Conservation (phyloP, 768 basidiomycete genomes). For the Tulasnella sp. region DNA sequence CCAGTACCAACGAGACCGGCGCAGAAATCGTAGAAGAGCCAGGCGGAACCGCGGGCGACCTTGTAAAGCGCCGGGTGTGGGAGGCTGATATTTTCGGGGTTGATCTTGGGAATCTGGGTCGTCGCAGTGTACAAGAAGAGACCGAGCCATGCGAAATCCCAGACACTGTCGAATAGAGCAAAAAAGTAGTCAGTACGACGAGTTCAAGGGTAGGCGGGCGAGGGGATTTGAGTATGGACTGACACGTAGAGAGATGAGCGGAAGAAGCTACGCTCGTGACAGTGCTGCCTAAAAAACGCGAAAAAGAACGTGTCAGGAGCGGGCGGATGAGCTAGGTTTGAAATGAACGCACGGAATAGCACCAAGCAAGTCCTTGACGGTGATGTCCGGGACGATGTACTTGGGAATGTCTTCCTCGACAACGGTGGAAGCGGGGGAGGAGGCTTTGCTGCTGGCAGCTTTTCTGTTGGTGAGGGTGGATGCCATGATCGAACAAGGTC, state of each 20-base stretch:
- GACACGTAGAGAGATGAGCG: slow-evolving; percentile 29
- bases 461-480: slow-evolving; percentile 4
- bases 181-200: neutral
- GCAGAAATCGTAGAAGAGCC: slow-evolving; percentile 73
- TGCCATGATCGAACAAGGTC: neutral
- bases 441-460: slow-evolving; percentile 12
- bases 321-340: neutral
- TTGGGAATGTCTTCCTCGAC: slow-evolving; percentile 16
- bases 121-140: slow-evolving; percentile 25
- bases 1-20: slow-evolving; percentile 83
- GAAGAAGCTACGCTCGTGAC: slow-evolving; percentile 35
- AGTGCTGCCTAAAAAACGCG: slow-evolving; percentile 25
- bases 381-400: slow-evolving; percentile 30
- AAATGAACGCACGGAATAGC: slow-evolving; percentile 27
- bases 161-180: slow-evolving; percentile 17
- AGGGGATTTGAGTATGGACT: slow-evolving; percentile 1
- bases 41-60: slow-evolving; percentile 51
- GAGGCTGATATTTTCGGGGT: slow-evolving; percentile 14
- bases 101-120: slow-evolving; percentile 28
- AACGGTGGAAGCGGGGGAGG: neutral
- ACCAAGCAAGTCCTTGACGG: slow-evolving; percentile 31
- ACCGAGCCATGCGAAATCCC: slow-evolving; percentile 29
- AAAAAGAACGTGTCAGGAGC: neutral
- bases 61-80: slow-evolving; percentile 39
- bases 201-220: neutral